A percentile compares a stretch with the other conserved stretches of the same genome.
phyloP scores from a whole-genome alignment of 306 rosid species.

The Carpinus viminea region DNA sequence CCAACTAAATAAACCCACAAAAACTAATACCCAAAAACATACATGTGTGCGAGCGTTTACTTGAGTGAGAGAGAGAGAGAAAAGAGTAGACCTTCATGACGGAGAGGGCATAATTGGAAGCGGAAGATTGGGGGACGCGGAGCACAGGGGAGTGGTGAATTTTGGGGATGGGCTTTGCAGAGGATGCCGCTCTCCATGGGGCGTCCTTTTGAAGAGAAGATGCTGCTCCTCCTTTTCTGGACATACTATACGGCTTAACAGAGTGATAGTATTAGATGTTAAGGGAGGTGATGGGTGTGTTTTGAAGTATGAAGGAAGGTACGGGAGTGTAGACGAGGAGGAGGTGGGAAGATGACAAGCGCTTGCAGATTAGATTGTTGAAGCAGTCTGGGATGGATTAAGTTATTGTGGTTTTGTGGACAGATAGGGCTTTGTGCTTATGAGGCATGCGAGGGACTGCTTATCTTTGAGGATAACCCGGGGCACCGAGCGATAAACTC shows the following conservation, averaged over 20 bases:
- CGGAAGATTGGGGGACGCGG: slow-evolving; percentile 61
- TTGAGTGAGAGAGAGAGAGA: not conserved
- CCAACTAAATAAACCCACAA: not conserved
- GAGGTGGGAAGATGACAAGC: too few species aligned
- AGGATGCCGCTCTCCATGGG: slow-evolving; percentile 76
- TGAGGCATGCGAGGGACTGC: too few species aligned
- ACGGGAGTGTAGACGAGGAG: too few species aligned
- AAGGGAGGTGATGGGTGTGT: not conserved
- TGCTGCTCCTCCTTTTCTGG: slow-evolving; percentile 53
- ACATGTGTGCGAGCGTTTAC: not conserved
- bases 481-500: too few species aligned
- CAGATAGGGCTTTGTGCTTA: too few species aligned
- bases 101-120: slow-evolving; percentile 62
- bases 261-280: not conserved
- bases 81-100: slow-evolving; percentile 63
- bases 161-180: slow-evolving; percentile 66
- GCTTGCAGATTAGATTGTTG: too few species aligned
- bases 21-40: not conserved
- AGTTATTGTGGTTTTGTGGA: too few species aligned
- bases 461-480: too few species aligned
- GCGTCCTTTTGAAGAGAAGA: slow-evolving; percentile 67
- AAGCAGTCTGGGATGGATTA: too few species aligned
- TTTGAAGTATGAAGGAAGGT: too few species aligned
- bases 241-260: slow-evolving; percentile 36
- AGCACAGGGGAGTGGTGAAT: slow-evolving; percentile 77